Conservation (phyloP, 1,139 yeast genomes). For the Saccharomyces hybrid region DNA sequence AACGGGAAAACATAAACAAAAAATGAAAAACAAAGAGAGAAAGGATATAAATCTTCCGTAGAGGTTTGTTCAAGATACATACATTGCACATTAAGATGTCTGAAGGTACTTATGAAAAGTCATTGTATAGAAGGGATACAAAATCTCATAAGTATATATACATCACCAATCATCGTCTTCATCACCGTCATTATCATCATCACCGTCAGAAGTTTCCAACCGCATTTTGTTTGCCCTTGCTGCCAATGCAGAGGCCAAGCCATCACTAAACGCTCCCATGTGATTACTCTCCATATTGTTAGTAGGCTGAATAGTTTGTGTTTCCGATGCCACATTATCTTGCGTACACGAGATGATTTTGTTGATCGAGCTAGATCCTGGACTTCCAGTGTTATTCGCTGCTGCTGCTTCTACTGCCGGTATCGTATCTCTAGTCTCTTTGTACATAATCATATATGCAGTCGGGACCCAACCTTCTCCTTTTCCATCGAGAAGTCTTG, state of each 20-base stretch:
- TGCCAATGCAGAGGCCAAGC: constrained; percentile 83
- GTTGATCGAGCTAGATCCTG: constrained; percentile 6
- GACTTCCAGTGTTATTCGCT: constrained; percentile 7
- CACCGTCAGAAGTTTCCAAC: constrained; percentile 68
- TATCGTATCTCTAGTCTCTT: constrained; percentile 25
- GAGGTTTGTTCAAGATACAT: not conserved
- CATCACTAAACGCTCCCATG: constrained; percentile 59
- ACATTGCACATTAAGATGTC: not conserved
- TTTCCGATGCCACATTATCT: constrained; percentile 14
- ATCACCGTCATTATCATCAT: constrained; percentile 45
- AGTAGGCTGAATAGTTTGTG: constrained; percentile 43
- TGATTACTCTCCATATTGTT: constrained; percentile 5
- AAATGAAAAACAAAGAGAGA: not conserved
- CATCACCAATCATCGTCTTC: constrained; percentile 44
- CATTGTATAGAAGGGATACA: not conserved
- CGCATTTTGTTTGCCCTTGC: constrained; percentile 76
- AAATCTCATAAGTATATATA: not conserved
- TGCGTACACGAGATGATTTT: constrained; percentile 8
- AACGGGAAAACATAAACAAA: not conserved
- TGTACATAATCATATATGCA: constrained; percentile 64
- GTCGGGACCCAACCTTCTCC: constrained; percentile 97
- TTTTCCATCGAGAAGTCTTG: constrained; percentile 63
- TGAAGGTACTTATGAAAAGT: not conserved
- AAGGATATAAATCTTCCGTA: not conserved
- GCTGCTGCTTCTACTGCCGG: constrained; percentile 1